Conservation (phyloP, 495 filamentous ascomycete genomes). For the Aspergillus indologenus region DNA sequence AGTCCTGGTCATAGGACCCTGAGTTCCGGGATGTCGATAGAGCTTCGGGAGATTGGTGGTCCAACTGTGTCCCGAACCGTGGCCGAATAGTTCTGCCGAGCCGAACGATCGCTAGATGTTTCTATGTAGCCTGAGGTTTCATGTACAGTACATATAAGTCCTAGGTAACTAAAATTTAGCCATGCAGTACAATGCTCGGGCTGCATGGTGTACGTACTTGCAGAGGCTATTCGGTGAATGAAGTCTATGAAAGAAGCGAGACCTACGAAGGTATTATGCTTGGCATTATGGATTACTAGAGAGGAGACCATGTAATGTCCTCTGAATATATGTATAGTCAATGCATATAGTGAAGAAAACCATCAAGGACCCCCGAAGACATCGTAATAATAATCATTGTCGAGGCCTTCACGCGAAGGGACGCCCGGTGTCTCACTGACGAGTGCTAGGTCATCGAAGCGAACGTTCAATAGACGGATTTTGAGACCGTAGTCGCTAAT, state of each 20-base stretch:
- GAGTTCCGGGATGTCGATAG: neutral
- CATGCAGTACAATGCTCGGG: too few relatives aligned
- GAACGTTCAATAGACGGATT: conserved; percentile 88
- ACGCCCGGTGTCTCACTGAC: conserved; percentile 44
- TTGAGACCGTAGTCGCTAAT: conserved; percentile 89
- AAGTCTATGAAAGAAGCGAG: too few relatives aligned
- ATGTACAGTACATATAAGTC: too few relatives aligned
- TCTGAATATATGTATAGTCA: neutral
- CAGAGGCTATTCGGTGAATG: too few relatives aligned
- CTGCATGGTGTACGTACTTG: too few relatives aligned
- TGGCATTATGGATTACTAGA: too few relatives aligned
- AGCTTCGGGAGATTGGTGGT: neutral
- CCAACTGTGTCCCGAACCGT: neutral
- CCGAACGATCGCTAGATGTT: neutral
- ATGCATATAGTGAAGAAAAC: neutral
- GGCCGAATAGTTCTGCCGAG: neutral
- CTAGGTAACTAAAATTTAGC: too few relatives aligned
- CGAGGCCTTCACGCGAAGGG: conserved; percentile 47
- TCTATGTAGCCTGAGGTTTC: too few relatives aligned
- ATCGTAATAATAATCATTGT: conserved; percentile 56
- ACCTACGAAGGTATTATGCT: too few relatives aligned
- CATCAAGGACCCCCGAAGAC: conserved; percentile 45
- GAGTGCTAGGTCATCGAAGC: conserved; percentile 67
- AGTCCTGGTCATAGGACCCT: too few relatives aligned
- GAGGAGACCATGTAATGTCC: too few relatives aligned